These are phyloP conservation scores for Fusarium sacchari DNA, from an alignment of 2,329 filamentous ascomycete genomes.

Conservation along the genomic window DNA sequence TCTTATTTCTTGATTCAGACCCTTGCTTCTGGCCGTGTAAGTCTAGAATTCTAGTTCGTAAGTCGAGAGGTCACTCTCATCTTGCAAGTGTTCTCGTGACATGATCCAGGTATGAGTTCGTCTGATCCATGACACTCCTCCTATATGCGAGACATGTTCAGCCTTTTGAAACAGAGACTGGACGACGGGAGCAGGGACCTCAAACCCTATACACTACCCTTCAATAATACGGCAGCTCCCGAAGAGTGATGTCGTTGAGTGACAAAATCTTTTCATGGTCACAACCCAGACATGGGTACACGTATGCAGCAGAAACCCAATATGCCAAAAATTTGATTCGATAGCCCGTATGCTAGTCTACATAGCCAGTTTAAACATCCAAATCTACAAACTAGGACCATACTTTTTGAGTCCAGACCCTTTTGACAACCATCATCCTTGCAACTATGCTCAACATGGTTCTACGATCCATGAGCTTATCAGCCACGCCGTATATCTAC, in stretches of 20 bases:
- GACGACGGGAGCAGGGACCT: not conserved
- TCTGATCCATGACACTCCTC: slow-evolving; percentile 11
- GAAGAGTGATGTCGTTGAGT: not conserved
- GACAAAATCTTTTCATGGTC: slow-evolving; percentile 2
- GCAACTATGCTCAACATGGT: slow-evolving; percentile 3
- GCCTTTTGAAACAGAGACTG: slow-evolving; percentile 8
- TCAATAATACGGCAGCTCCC: not conserved
- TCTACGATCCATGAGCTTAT: slow-evolving; percentile 3
- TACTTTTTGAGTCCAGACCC: slow-evolving; percentile 11
- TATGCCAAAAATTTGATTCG: slow-evolving; percentile 22
- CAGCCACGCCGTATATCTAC: not conserved
- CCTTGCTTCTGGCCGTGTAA: not conserved
- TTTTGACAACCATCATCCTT: slow-evolving; percentile 20
- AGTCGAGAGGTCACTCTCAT: not conserved
- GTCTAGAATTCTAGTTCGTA: not conserved
- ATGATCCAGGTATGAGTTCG: not conserved
- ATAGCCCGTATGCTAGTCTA: slow-evolving; percentile 25
- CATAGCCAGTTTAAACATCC: slow-evolving; percentile 27
- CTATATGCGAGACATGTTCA: slow-evolving; percentile 18
- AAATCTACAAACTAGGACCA: slow-evolving; percentile 33
- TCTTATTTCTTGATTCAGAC: not conserved
- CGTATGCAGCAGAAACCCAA: slow-evolving; percentile 19
- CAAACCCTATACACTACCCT: not conserved
- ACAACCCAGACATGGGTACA: slow-evolving; percentile 17
- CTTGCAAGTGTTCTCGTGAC: not conserved